Percentiles rank a stretch among this genome's conserved stretches.
Conservation (phyloP, 1,139 yeast genomes). For the Blastobotrys aristatus region DNA sequence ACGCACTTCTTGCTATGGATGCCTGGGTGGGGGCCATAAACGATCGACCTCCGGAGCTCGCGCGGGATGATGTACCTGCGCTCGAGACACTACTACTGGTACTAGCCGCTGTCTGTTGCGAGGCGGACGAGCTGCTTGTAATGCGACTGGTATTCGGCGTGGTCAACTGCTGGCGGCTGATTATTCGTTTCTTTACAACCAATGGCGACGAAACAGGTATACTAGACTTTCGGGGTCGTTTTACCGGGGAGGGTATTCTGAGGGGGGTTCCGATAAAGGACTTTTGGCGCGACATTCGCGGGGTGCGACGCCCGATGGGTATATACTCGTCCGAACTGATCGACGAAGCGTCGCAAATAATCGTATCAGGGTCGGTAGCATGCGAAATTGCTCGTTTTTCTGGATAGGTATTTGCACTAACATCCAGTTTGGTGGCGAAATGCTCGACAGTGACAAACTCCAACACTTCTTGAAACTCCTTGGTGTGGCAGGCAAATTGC, state of each 20-base stretch:
- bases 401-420: background rate
- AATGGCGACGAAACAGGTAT: background rate
- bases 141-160: background rate
- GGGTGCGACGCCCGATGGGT: too few species aligned
- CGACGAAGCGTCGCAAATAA: too few species aligned
- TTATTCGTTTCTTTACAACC: background rate
- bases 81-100: background rate
- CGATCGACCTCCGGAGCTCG: background rate
- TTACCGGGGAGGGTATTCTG: background rate
- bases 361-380: too few species aligned
- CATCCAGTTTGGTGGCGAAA: conserved; percentile 6
- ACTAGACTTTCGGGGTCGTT: background rate
- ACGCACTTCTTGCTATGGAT: conserved; percentile 3
- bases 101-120: background rate
- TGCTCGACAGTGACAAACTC: conserved; percentile 10
- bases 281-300: conserved; percentile 2
- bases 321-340: too few species aligned
- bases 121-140: too few species aligned
- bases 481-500: background rate
- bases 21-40: conserved; percentile 6
- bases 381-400: too few species aligned
- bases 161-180: background rate
- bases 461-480: conserved; percentile 1
- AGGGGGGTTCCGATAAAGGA: conserved; percentile 2
- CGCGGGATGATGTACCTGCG: background rate